These are phyloP conservation scores for Pulveroboletus sp. DNA, from an alignment of 768 basidiomycete genomes.

Conservation along the genomic window DNA sequence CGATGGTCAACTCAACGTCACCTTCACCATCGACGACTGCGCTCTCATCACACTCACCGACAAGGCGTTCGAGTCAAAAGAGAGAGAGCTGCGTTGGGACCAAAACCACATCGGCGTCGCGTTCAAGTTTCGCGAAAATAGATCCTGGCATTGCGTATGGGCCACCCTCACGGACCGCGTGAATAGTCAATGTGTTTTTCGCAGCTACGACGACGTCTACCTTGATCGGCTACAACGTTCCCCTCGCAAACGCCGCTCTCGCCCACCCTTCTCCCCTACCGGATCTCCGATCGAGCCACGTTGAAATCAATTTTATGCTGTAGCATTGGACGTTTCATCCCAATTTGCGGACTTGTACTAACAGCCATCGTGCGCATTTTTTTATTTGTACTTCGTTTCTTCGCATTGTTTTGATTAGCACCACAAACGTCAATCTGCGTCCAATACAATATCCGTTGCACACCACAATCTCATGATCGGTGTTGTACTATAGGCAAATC, in stretches of 20 bases:
- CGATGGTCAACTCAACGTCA: slow-evolving; percentile 29
- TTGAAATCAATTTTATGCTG: slow-evolving; percentile 9
- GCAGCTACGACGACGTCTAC: slow-evolving; percentile 60
- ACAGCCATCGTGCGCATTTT: slow-evolving; percentile 5
- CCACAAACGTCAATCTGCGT: slow-evolving; percentile 1
- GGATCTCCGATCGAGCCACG: slow-evolving; percentile 22
- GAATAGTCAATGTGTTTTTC: slow-evolving; percentile 44
- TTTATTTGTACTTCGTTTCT: slow-evolving; percentile 4
- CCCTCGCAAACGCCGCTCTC: slow-evolving; percentile 34
- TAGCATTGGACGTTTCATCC: slow-evolving; percentile 8
- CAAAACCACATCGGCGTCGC: slow-evolving; percentile 42
- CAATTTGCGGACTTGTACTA: slow-evolving; percentile 11
- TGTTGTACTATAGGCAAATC: slow-evolving; percentile 8
- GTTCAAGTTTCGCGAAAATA: slow-evolving; percentile 48
- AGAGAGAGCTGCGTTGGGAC: slow-evolving; percentile 31
- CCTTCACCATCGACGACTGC: slow-evolving; percentile 49
- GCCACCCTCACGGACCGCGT: slow-evolving; percentile 55
- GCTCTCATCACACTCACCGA: slow-evolving; percentile 52
- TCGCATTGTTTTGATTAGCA: slow-evolving; percentile 17
- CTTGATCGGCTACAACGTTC: slow-evolving; percentile 43
- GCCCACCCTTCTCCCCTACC: slow-evolving; percentile 20
- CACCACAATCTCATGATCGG: slow-evolving; percentile 8
- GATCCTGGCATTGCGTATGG: slow-evolving; percentile 63
- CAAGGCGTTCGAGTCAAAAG: slow-evolving; percentile 49
- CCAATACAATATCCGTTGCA: slow-evolving; percentile 7